Conservation (phyloP, 2,329 filamentous ascomycete genomes). For the Endoconidiophora laricicola region DNA sequence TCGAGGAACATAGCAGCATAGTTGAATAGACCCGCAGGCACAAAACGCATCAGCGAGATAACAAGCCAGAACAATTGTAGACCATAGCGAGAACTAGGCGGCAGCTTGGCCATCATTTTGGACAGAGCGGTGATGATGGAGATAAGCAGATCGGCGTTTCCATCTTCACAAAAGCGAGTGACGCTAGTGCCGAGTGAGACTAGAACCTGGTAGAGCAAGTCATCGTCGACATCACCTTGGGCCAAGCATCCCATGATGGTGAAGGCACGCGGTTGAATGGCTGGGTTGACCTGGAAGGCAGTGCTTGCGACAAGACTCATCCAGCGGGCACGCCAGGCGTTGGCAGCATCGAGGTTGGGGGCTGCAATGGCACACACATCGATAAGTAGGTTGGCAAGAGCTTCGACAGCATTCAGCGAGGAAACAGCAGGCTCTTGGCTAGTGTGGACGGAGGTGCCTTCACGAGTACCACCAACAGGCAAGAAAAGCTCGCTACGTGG, state of each 20-base stretch:
- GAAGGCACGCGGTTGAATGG: conserved; percentile 52
- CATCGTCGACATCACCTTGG: conserved; percentile 55
- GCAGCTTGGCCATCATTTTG: conserved; percentile 55
- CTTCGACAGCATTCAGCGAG: conserved; percentile 24
- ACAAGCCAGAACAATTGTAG: conserved; percentile 56
- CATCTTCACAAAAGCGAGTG: conserved; percentile 46
- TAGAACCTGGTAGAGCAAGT: conserved; percentile 53
- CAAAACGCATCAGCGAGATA: conserved; percentile 47
- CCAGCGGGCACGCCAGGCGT: conserved; percentile 55
- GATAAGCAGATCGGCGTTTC: conserved; percentile 50
- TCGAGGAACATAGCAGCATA: conserved; percentile 49
- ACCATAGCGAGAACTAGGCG: conserved; percentile 49
- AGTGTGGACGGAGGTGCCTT: conserved; percentile 37
- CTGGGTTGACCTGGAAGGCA: conserved; percentile 56
- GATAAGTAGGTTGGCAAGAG: conserved; percentile 42
- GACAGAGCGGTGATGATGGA: conserved; percentile 50
- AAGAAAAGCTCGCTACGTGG: conserved; percentile 40
- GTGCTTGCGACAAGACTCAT: conserved; percentile 59
- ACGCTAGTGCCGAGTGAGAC: conserved; percentile 51
- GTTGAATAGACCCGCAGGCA: conserved; percentile 46
- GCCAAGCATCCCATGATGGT: conserved; percentile 56
- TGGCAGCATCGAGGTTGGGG: conserved; percentile 46
- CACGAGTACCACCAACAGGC: conserved; percentile 21
- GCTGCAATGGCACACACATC: conserved; percentile 48
- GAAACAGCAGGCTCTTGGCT: conserved; percentile 21